Evolutionary conservation across 2,329 filamentous ascomycete species (phyloP), one percentile per base, ranked within the genome.

Genomic region (Penicillium hesseltinei): DNA sequence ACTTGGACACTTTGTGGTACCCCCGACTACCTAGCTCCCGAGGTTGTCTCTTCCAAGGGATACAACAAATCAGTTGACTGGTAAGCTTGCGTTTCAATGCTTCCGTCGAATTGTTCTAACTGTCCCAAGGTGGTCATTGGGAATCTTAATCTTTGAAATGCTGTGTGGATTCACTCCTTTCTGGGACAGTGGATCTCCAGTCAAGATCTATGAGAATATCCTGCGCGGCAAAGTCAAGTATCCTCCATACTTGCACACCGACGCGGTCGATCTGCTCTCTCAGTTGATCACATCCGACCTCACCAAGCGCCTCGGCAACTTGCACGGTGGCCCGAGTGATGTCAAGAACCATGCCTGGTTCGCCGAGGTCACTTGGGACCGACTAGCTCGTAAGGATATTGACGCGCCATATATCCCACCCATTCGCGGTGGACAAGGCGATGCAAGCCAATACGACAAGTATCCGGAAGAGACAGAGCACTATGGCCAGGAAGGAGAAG

Each of bases 131-230:
- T 99, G 94, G 94, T 97, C 93, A 52, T 83, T 99, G 57, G 94
- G 94, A 45, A 97, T 99, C 72, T 81, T 99, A 67, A 97, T 99
- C 75, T 99, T 97, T 75, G 94, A 99, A 82, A 99, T 99, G 94
- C 85, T 99, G 38, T 97, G 94, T 73, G 94, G 94, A 29, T 99
- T 97, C 77, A 99, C 94, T 5, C 94, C 94, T 5, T 99, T 99
- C 81, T 99, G 94, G 93, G 94, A 99, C 75, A 91, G 90, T 68
- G 94, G 93, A 54, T 96, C 91, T 44, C 93, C 94, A 3, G 96
- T 99, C 86, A 97, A 96, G 78, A 99, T 99, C 71, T 99, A 99
- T 79, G 94, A 99, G 80, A 99, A 99, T 75, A 99, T 99, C 70
- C 84, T 99, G 63, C 92, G 92, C 71, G 94, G 93, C 59, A 88